phyloP scores from a whole-genome alignment of 371 early-diverging fungal species.

The Mortierella sp. region DNA sequence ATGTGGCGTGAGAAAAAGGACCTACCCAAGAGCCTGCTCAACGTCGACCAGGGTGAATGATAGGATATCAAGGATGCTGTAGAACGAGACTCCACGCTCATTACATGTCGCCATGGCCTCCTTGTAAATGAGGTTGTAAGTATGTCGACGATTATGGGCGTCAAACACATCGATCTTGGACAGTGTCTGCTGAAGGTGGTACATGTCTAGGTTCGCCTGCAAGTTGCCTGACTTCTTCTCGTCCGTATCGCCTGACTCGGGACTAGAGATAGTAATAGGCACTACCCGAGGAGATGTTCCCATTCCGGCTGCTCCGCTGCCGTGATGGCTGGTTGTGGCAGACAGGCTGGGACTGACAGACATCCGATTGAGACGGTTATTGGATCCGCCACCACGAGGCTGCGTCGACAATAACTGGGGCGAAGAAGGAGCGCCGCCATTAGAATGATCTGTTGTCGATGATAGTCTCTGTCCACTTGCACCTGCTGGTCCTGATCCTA shows the following conservation, averaged over 20 bases:
- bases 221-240: conserved; percentile 9
- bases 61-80: conserved; percentile 61
- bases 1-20: not conserved
- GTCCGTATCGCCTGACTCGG: not conserved
- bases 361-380: conserved; percentile 15
- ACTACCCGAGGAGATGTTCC: conserved; percentile 15
- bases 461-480: not conserved
- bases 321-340: not conserved
- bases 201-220: conserved; percentile 22
- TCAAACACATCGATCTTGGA: conserved; percentile 57
- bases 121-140: conserved; percentile 61
- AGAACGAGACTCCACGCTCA: conserved; percentile 62
- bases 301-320: not conserved
- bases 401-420: conserved; percentile 13
- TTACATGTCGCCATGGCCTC: conserved; percentile 45
- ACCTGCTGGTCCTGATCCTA: not conserved
- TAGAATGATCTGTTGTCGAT: not conserved
- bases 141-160: conserved; percentile 54
- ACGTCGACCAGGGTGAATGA: conserved; percentile 64
- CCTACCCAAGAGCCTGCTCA: conserved; percentile 64
- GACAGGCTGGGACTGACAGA: conserved; percentile 28
- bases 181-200: conserved; percentile 45
- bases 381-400: conserved; percentile 9
- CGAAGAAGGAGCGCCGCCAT: conserved; percentile 13
- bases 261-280: conserved; percentile 26